These are phyloP conservation scores for Gliomastix tumulicola DNA, from an alignment of 2,329 filamentous ascomycete species.

Conservation along the genomic window DNA sequence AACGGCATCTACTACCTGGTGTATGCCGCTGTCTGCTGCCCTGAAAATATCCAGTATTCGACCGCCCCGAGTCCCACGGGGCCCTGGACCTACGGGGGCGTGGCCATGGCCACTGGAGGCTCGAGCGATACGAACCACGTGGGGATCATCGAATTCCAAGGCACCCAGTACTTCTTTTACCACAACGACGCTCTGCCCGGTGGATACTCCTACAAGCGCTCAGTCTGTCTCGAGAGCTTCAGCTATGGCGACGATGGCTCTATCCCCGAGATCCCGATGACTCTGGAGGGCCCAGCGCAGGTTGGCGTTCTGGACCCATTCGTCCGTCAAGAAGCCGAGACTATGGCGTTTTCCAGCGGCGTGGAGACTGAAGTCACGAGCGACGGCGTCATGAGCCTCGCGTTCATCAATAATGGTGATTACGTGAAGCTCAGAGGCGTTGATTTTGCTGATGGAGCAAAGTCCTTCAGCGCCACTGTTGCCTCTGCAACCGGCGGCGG, in stretches of 20 bases:
- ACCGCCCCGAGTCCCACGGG: neutral
- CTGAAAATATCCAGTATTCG: too few species aligned
- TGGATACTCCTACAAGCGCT: conserved; percentile 17
- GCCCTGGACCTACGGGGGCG: neutral
- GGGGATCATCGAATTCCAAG: conserved; percentile 20
- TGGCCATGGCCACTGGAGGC: neutral
- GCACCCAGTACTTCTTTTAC: conserved; percentile 20
- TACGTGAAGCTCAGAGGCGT: conserved; percentile 23
- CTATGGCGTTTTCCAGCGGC: conserved; percentile 18
- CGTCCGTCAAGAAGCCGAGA: conserved; percentile 16
- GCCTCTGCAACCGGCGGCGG: conserved; percentile 14
- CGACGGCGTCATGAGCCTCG: conserved; percentile 16
- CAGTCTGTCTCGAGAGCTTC: conserved; percentile 17
- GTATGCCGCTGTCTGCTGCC: too few species aligned
- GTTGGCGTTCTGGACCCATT: conserved; percentile 16
- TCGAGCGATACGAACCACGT: neutral
- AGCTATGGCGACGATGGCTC: conserved; percentile 16
- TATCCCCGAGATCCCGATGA: conserved; percentile 19
- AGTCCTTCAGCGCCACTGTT: conserved; percentile 14
- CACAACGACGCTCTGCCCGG: conserved; percentile 20
- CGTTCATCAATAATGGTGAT: conserved; percentile 17
- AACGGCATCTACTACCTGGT: too few species aligned
- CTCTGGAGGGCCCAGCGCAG: conserved; percentile 15
- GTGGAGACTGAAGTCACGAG: conserved; percentile 12
- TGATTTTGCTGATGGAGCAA: conserved; percentile 16